Evolutionary conservation across 805 yeast species (phyloP), one percentile per base, ranked within the genome.

Genomic region (Suhomyces pyralidae): DNA sequence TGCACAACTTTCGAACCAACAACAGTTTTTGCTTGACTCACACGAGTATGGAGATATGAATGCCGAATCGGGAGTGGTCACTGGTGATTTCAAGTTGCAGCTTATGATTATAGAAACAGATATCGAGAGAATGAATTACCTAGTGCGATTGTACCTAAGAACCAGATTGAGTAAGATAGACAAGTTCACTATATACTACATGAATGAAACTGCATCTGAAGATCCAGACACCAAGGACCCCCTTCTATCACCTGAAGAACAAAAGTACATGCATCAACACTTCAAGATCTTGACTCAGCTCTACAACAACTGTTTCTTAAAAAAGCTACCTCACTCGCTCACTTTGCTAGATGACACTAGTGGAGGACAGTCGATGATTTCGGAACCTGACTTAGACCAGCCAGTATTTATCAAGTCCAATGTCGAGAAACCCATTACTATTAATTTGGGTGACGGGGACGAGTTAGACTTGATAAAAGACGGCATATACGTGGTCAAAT

Each of bases 41-140:
- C 84, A 90, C 62, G 92, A 88, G 51, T 73, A 87, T 38, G 88
- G 87, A 49, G 82, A 81, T 48, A 75, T 78, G 43, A 84, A 84
- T 52, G 76, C 58, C 9, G 67, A 63, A 9, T 54, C 66, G 1
- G 73, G 74, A 1, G 58, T 69, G 1, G 59, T 70, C 2, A 56
- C 63, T 9, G 61, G 68, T 15, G 58, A 57, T 47, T 56, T 55
- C 68, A 92, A 92, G 63, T 69, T 93, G 53, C 86, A 88, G 53
- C 74, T 92, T 45, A 82, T 94, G 73, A 81, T 96, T 22, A 85
- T 93, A 59, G 99, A 94, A 64, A 86, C 96, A 12, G 98, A 94
- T 60, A 78, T 94, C 22, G 98, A 94, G 61, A 74, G 99, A 52
- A 81, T 90, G 28, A 90, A 86, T 61, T 94, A 86, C 65, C 68